Evolutionary conservation across 169 alveolate genomes (phyloP), one percentile per base, ranked within the genome.

Genomic region (Eimeria praecox): DNA sequence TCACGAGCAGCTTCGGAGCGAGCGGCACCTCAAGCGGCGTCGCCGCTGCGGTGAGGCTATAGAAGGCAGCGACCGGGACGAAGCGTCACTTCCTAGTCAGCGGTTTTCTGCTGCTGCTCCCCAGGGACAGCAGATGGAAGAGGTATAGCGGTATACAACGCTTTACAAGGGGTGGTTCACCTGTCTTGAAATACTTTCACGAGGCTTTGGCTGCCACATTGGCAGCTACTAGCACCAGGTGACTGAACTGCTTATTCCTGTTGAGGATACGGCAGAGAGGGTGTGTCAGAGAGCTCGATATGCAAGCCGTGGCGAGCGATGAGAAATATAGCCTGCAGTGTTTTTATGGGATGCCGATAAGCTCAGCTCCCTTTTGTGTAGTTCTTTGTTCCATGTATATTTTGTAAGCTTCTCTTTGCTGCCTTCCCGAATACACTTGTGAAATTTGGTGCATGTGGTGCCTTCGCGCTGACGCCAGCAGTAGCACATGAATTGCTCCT

Each of bases 21-120:
- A 62, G 42, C 93, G 93, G 24, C 59, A 38, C n/a, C 71, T 30
- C 64, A 87, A 87, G 64, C 78, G 93, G 56, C 64, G 93, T 0
- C 64, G 93, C 10, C 93, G 93, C 3, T 56, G 82, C 82, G 93
- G 82, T 42, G 93, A 87, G 83, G 9, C 33, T 27, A 33, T 56
- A 16, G 93, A 59, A 4, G 62, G 42, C 42, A 87, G 93, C 83
- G 93, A 87, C 71, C 30, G 82, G 14, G 93, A 87, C 56, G 93
- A 62, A 27, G 82, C 42, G 83, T 46, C 59, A 49, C 2, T 27
- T 27, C 64, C 88, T 24, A 78, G 40, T 46, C 66, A 49, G 66
- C 40, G 46, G 14, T 42, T 78, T 78, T 2, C 88, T 12, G 88
- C 66, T 49, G 40, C 66, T 78, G 88, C 42, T 78, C 3, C 40